A percentile compares a stretch with the other conserved stretches of the same genome.
Conservation (phyloP, 1,139 yeast genomes). For the Hyphopichia buzzinii region DNA sequence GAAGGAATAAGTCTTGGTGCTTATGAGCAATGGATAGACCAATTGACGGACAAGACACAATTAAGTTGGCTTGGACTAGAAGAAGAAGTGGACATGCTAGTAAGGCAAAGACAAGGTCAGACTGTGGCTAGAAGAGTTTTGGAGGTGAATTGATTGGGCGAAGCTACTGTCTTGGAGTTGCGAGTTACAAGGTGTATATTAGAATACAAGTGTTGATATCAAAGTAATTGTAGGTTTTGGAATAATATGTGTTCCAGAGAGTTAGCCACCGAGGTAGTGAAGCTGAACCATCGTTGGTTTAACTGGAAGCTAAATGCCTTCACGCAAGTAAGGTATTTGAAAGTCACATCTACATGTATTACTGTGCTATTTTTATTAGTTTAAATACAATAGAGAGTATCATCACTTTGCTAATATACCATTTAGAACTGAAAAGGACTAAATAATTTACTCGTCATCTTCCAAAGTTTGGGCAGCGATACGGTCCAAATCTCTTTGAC, state of each 20-base stretch:
- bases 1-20: slow-evolving; percentile 40
- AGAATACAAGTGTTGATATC: too few species aligned
- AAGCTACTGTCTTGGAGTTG: too few species aligned
- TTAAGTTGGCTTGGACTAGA: slow-evolving; percentile 63
- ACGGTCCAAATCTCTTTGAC: slow-evolving; percentile 99
- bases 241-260: too few species aligned
- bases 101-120: slow-evolving; percentile 19
- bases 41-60: slow-evolving; percentile 59
- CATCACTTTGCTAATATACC: neutral
- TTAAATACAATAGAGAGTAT: slow-evolving; percentile 7
- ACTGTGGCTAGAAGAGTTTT: slow-evolving; percentile 14
- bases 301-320: too few species aligned
- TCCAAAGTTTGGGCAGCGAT: slow-evolving; percentile 99
- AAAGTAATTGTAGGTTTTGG: too few species aligned
- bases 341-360: too few species aligned
- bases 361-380: neutral
- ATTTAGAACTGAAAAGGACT: slow-evolving; percentile 8
- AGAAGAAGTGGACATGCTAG: slow-evolving; percentile 34
- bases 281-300: too few species aligned
- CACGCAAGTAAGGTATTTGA: too few species aligned
- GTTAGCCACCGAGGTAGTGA: too few species aligned
- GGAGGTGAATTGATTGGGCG: slow-evolving; percentile 3
- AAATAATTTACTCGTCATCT: slow-evolving; percentile 64
- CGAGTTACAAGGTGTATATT: too few species aligned
- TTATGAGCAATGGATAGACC: slow-evolving; percentile 51